Conservation (phyloP, 805 yeast genomes). For the Yamadazyma sp. region DNA sequence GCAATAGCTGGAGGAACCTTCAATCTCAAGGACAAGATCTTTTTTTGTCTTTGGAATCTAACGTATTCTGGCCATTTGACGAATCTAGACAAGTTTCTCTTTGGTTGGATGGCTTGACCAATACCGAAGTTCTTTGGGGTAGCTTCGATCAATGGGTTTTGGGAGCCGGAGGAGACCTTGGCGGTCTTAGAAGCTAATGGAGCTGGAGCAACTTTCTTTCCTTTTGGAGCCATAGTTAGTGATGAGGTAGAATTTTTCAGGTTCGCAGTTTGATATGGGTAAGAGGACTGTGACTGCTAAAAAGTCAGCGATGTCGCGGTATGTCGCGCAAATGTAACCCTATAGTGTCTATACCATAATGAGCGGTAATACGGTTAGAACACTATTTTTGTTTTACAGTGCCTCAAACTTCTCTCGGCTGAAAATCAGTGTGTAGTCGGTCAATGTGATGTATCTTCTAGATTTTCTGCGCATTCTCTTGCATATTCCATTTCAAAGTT, state of each 20-base stretch:
- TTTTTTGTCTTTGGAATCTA: constrained; percentile 98
- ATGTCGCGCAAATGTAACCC: too few relatives aligned
- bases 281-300: too few relatives aligned
- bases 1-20: constrained; percentile 99
- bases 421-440: too few relatives aligned
- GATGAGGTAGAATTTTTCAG: constrained; percentile 8
- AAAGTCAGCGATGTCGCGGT: too few relatives aligned
- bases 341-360: too few relatives aligned
- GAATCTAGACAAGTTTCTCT: constrained; percentile 93
- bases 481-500: too few relatives aligned
- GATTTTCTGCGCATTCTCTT: too few relatives aligned
- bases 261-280: constrained; percentile 3
- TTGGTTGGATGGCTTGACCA: constrained; percentile 95
- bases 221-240: constrained; percentile 14
- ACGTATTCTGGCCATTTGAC: constrained; percentile 99
- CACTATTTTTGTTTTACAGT: too few relatives aligned
- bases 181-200: constrained; percentile 65
- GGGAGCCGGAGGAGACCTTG: constrained; percentile 49
- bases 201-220: constrained; percentile 94
- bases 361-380: too few relatives aligned
- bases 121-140: constrained; percentile 94
- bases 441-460: too few relatives aligned
- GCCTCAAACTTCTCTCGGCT: too few relatives aligned
- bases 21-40: constrained; percentile 90
- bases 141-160: constrained; percentile 84